Evolutionary conservation across 176 grass and related monocot species (phyloP).

Genomic region (Rhynchospora breviuscula): DNA sequence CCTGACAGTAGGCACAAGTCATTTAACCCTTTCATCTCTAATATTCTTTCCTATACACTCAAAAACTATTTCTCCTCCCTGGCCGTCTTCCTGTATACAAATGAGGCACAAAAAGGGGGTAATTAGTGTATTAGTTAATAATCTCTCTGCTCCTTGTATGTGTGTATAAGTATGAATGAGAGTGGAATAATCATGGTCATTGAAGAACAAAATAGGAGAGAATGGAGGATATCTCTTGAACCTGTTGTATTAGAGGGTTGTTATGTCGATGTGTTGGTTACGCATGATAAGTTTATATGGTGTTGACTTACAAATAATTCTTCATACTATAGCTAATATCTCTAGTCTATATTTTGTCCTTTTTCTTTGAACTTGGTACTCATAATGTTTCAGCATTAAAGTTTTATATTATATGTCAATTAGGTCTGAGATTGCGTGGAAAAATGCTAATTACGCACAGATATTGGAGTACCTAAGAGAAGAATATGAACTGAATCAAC

Average conservation of each 20-base stretch:
- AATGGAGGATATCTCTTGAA: background rate
- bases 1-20: background rate
- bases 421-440: conserved; percentile 97
- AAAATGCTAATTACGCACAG: conserved; percentile 91
- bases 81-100: background rate
- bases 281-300: background rate
- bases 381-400: background rate
- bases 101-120: background rate
- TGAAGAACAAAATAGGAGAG: background rate
- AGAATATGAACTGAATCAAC: conserved; percentile 85
- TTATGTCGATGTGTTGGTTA: background rate
- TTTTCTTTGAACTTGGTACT: background rate
- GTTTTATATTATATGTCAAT: background rate
- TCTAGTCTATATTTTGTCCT: background rate
- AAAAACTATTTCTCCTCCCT: background rate
- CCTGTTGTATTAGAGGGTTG: background rate
- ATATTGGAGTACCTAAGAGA: conserved; percentile 81
- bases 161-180: background rate
- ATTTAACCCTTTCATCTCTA: background rate
- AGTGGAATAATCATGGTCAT: background rate
- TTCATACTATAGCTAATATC: background rate
- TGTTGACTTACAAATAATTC: background rate
- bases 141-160: background rate
- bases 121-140: background rate
- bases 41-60: background rate